These are phyloP conservation scores for Shiraia sp. DNA, from an alignment of 2,329 filamentous ascomycete species.

Conservation along the genomic window DNA sequence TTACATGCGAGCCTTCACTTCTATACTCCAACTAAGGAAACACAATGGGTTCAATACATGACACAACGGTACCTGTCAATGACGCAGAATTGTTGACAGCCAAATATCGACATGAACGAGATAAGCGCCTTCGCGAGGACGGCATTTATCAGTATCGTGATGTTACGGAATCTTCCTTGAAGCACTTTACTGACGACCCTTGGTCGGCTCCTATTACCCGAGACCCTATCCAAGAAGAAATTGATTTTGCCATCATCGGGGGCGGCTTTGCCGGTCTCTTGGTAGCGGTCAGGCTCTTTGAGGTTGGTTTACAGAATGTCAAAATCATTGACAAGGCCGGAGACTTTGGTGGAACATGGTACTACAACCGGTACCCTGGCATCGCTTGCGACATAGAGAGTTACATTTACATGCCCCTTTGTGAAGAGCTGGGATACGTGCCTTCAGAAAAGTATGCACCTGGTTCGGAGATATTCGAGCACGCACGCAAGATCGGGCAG, in stretches of 20 bases:
- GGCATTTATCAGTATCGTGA: neutral
- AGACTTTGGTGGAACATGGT: slow-evolving; percentile 52
- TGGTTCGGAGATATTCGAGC: slow-evolving; percentile 51
- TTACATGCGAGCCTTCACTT: no score
- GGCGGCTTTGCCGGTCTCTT: slow-evolving; percentile 46
- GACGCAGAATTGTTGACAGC: no score
- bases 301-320: slow-evolving; percentile 39
- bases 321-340: slow-evolving; percentile 47
- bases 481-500: slow-evolving; percentile 37
- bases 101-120: slow-evolving; percentile 1
- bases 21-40: no score
- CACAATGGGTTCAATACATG: no score
- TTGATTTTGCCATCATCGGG: slow-evolving; percentile 39
- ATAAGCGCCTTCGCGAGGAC: slow-evolving; percentile 2
- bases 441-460: slow-evolving; percentile 53
- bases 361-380: slow-evolving; percentile 54
- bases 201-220: neutral
- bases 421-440: slow-evolving; percentile 63
- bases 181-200: neutral
- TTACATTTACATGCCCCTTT: slow-evolving; percentile 61
- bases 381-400: slow-evolving; percentile 61
- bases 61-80: no score
- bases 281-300: slow-evolving; percentile 41
- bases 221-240: neutral
- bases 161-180: neutral